Evolutionary conservation across 176 grass and related monocot species (phyloP), one percentile per base, ranked within the genome.

Genomic region (Poa annua): DNA sequence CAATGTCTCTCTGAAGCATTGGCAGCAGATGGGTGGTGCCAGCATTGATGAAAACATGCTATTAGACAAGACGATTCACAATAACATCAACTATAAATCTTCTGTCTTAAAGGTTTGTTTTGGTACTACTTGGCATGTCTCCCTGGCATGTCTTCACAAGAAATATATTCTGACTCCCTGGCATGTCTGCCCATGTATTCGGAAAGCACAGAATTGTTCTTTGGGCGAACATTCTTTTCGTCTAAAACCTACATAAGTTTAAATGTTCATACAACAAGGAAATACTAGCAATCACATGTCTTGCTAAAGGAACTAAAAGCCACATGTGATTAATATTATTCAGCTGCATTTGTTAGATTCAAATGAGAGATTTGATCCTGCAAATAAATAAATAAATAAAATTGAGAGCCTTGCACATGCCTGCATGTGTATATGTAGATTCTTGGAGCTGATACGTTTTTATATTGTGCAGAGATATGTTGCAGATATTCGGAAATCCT

Each of bases 1-100:
- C 72, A 98, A 98, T 79, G 83, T 84, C 44, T 98, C 92, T 77
- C 64, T 98, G 80, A 98, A 92, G 76, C 96, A 98, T 86, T 98
- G 96, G 96, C 82, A 90, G 66, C 88, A 93, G 81, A 94, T 98
- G 92, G 96, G 92, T 24, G 96, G 92, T 50, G 87, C 91, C 74
- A 89, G 63, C 57, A 95, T 98, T 24, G 84, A 98, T 80, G 90
- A 98, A 79, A 92, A 93, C 77, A 91, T 98, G 53, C 76, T 98
- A 51, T 90, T 98, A 89, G 96, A 98, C 44, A 90, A 95, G 88
- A 91, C 88, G 44, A 91, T 98, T 83, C 96, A 98, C 79, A 85
- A 78, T 76, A 79, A 73, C 35, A 93, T 98, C 53, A 91, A 98
- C 74, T 88, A 87, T 88, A 91, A 88, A 79, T 93, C 92, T 8